Evolutionary conservation across 441 rosid genomes (phyloP), one percentile per base, ranked within the genome.

Genomic region (Cnidoscolus chayamansa): DNA sequence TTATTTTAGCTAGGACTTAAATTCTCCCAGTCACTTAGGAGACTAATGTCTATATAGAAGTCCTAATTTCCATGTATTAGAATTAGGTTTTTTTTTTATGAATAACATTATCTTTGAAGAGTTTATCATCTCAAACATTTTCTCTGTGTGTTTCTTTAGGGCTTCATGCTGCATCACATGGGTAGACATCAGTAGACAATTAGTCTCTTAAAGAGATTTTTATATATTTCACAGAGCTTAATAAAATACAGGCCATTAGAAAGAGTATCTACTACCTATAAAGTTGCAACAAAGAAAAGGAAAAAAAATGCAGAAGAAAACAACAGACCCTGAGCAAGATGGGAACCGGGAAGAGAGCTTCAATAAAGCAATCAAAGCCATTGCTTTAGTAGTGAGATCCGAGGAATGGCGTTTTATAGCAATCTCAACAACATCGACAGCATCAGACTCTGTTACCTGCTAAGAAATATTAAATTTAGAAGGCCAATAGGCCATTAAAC

Each of bases 281-380:
- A n/a, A 11, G 37, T 48, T 35, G 62, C 63, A 31, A 43, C 50
- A 43, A 53, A 59, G 25, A 60, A 40, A 0, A 40, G 45, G 53
- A 55, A 31, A 17, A 70, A 71, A 61, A 70, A 31, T 49, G 71
- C 69, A 76, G 70, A 16, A 30, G 54, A 32, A 74, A 71, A 68
- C 32, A 60, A 82, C 96, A 73, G 89, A 95, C 99, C 80, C 89
- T 76, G 95, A 90, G 80, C 86, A 82, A 68, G 98, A 86, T 81
- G 99, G 93, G 65, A 92, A 93, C 65, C 96, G 97, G 35, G 97
- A 95, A 78, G 98, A 95, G 51, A 95, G 88, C 85, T 95, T 95
- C 78, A 95, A 84, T 49, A 93, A 81, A 79, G 97, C 93, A 77
- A 91, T 76, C 82, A 92, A 81, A 76, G 96, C 97, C 99, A 91